A percentile compares a stretch with the other conserved stretches of the same genome.
phyloP scores from a whole-genome alignment of 225 moss, liverwort and hornwort genomes.

The Sphagnum contortum region DNA sequence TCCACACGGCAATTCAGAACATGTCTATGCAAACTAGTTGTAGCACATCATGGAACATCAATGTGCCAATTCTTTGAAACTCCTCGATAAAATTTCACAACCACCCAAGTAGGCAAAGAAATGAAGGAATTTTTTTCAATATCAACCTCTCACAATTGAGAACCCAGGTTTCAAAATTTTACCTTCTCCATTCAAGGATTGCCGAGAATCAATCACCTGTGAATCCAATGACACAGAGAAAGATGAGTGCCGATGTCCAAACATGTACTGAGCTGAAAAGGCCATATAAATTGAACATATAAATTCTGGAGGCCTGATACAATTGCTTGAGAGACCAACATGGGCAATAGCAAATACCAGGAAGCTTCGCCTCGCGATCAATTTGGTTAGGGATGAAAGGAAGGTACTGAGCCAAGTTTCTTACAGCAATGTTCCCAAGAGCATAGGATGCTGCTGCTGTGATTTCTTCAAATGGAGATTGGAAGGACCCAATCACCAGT shows the following conservation, averaged over 20 bases:
- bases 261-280: too few relatives aligned
- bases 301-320: conserved; percentile 61
- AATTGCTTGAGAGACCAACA: conserved; percentile 1
- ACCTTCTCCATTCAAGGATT: conserved; percentile 86
- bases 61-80: too few relatives aligned
- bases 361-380: conserved; percentile 90
- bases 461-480: conserved; percentile 96
- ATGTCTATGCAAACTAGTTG: too few relatives aligned
- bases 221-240: background rate
- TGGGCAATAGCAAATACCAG: conserved; percentile 80
- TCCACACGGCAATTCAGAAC: too few relatives aligned
- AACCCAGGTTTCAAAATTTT: too few relatives aligned
- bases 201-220: conserved; percentile 55
- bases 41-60: too few relatives aligned
- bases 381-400: conserved; percentile 97
- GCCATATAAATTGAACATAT: conserved; percentile 38
- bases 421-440: conserved; percentile 92
- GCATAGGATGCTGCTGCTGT: conserved; percentile 95
- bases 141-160: too few relatives aligned
- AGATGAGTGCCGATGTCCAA: too few relatives aligned
- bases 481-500: conserved; percentile 88
- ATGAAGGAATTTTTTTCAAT: too few relatives aligned
- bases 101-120: too few relatives aligned
- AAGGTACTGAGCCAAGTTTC: conserved; percentile 85
- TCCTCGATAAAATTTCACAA: too few relatives aligned